Percentiles rank a stretch among this genome's conserved stretches.
These are phyloP conservation scores for Dicorynia guianensis DNA, from an alignment of 306 rosid genomes.

Conservation along the genomic window DNA sequence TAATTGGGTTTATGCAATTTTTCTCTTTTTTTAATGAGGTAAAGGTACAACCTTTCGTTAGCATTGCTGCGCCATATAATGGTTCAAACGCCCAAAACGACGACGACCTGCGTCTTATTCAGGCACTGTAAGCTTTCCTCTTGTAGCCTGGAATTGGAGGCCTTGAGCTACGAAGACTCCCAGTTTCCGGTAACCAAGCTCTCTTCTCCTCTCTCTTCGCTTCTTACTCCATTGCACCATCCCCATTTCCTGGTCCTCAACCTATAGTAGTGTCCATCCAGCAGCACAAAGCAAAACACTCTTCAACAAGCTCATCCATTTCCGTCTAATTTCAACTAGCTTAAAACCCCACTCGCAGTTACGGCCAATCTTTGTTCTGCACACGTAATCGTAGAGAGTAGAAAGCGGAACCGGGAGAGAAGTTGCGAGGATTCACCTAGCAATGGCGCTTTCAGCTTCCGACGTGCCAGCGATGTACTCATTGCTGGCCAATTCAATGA, in stretches of 20 bases:
- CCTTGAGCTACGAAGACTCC: neutral
- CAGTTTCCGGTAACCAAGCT: neutral
- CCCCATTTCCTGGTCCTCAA: neutral
- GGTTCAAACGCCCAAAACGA: conserved; percentile 8
- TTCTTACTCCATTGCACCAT: neutral
- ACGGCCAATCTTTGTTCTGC: conserved; percentile 18
- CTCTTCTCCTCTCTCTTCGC: neutral
- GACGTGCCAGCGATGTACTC: conserved; percentile 90
- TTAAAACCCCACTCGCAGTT: conserved; percentile 17
- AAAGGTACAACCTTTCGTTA: too few species aligned
- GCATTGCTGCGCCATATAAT: too few species aligned
- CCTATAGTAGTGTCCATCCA: too few species aligned
- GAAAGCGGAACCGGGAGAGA: neutral
- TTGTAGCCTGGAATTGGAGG: neutral
- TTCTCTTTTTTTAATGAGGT: too few species aligned
- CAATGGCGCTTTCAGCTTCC: conserved; percentile 74
- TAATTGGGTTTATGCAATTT: too few species aligned
- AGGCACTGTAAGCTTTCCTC: conserved; percentile 18
- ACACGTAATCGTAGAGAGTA: conserved; percentile 7
- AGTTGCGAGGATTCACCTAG: neutral
- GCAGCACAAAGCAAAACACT: neutral
- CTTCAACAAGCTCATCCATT: neutral
- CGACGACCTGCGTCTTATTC: conserved; percentile 36
- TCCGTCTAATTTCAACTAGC: neutral
- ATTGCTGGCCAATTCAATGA: conserved; percentile 79